These are phyloP conservation scores for Blastomyces emzantsi DNA, from an alignment of 2,329 filamentous ascomycete genomes.

Conservation along the genomic window DNA sequence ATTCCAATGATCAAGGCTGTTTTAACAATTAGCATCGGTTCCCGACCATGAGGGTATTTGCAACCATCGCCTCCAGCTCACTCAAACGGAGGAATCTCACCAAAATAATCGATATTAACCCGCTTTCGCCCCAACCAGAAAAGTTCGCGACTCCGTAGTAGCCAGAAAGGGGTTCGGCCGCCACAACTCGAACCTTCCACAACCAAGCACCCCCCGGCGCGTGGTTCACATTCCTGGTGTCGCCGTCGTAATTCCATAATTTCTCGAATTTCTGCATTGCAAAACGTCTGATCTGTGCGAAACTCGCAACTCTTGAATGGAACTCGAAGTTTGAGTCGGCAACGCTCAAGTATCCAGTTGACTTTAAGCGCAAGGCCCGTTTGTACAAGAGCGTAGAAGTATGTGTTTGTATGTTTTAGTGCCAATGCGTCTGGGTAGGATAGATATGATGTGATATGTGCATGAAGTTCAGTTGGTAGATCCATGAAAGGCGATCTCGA, in stretches of 20 bases:
- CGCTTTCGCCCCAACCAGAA: slow-evolving; percentile 3
- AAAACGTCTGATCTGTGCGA: slow-evolving; percentile 36
- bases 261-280: slow-evolving; percentile 30
- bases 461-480: slow-evolving; percentile 59
- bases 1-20: slow-evolving; percentile 11
- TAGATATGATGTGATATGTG: slow-evolving; percentile 52
- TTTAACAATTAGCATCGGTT: neutral
- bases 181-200: slow-evolving; percentile 25
- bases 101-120: slow-evolving; percentile 9
- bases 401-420: slow-evolving; percentile 55
- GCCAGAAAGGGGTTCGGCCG: slow-evolving; percentile 4
- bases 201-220: slow-evolving; percentile 30
- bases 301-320: slow-evolving; percentile 45
- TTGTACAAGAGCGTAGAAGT: slow-evolving; percentile 56
- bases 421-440: slow-evolving; percentile 63
- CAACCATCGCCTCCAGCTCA: neutral
- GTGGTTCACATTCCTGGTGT: slow-evolving; percentile 32
- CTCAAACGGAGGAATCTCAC: slow-evolving; percentile 7
- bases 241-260: slow-evolving; percentile 36
- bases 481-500: slow-evolving; percentile 31
- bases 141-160: slow-evolving; percentile 4
- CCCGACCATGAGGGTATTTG: neutral
- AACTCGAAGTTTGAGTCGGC: slow-evolving; percentile 55
- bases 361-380: slow-evolving; percentile 59
- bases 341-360: slow-evolving; percentile 58